phyloP scores from a whole-genome alignment of 2,329 filamentous ascomycete genomes.

The Alternaria metachromatica region DNA sequence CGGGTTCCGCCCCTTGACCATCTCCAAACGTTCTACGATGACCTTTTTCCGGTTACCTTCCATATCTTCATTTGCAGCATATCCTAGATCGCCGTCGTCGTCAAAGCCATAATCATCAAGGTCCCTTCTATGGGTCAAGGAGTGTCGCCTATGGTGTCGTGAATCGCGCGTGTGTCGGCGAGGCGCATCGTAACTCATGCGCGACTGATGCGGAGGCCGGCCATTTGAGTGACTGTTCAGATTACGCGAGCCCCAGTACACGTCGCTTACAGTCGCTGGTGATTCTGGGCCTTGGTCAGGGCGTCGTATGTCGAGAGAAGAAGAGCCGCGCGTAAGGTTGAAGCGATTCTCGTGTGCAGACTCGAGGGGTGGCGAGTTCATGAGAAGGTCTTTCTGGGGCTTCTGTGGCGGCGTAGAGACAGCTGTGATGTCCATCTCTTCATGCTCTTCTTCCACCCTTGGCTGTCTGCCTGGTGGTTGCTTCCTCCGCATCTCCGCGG shows the following conservation, averaged over 20 bases:
- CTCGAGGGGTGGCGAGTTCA: constrained; percentile 63
- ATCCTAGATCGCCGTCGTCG: constrained; percentile 90
- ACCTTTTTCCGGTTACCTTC: constrained; percentile 91
- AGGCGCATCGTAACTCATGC: constrained; percentile 53
- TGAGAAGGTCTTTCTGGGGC: constrained; percentile 70
- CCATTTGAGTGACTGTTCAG: constrained; percentile 20
- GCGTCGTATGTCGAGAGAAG: constrained; percentile 49
- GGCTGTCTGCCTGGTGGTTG: constrained; percentile 51
- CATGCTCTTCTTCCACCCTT: constrained; percentile 61
- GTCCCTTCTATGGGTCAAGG: constrained; percentile 63
- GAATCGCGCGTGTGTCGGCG: constrained; percentile 38
- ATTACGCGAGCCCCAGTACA: constrained; percentile 35
- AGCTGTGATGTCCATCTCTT: constrained; percentile 89
- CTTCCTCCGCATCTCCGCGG: constrained; percentile 79
- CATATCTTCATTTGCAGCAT: constrained; percentile 91
- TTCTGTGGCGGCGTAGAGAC: constrained; percentile 63
- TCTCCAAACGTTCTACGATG: constrained; percentile 94
- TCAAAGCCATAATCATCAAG: constrained; percentile 54
- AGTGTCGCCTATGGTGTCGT: constrained; percentile 52
- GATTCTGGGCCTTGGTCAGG: constrained; percentile 33
- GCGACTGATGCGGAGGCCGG: constrained; percentile 39
- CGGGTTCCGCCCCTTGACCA: constrained; percentile 92
- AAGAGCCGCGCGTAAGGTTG: constrained; percentile 56
- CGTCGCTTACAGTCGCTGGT: constrained; percentile 44
- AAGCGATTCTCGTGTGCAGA: constrained; percentile 52